These are phyloP conservation scores for Vigna mungo DNA, from an alignment of 306 rosid species.

Conservation along the genomic window DNA sequence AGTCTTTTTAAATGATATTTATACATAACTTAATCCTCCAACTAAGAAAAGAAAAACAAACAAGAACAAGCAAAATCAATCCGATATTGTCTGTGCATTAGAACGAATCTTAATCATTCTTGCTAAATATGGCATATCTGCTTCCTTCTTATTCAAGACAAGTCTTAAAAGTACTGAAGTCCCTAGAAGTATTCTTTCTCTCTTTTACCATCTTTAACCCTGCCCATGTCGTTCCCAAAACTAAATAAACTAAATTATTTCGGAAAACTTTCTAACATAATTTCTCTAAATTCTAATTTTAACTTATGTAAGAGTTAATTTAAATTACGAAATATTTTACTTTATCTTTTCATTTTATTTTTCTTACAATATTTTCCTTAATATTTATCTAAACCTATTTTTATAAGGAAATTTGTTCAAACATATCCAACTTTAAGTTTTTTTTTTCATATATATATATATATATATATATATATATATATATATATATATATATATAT, in stretches of 20 bases:
- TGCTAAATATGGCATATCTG: constrained; percentile 38
- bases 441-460: no score
- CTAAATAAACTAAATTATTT: background rate
- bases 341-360: no score
- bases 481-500: no score
- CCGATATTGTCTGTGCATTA: background rate
- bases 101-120: background rate
- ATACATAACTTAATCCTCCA: background rate
- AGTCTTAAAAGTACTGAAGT: constrained; percentile 31
- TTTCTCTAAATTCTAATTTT: no score
- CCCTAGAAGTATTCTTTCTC: background rate
- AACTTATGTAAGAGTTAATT: no score
- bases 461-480: no score
- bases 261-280: no score
- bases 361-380: no score
- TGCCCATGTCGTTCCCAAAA: constrained; percentile 42
- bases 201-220: constrained; percentile 46
- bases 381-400: no score
- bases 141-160: constrained; percentile 55
- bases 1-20: background rate
- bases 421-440: no score
- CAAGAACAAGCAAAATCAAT: constrained; percentile 25
- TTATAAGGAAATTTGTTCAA: no score
- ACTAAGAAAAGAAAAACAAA: background rate
- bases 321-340: no score